Evolutionary conservation across 2,329 filamentous ascomycete species (phyloP), one percentile per base, ranked within the genome.

Genomic region (Calonectria honghensis): DNA sequence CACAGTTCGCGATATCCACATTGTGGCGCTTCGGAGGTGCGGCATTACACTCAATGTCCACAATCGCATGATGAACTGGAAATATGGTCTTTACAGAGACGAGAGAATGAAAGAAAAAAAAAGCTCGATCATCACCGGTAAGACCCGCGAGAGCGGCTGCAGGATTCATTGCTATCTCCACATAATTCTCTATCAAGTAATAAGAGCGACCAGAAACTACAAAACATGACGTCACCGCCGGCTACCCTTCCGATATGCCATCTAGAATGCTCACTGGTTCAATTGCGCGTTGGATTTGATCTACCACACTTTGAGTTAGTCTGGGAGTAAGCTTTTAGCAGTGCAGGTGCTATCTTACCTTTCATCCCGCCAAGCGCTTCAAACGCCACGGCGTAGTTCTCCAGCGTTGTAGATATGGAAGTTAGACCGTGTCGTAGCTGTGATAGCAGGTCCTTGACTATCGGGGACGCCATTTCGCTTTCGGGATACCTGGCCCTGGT

Each of bases 341-440:
- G 13, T n/a, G 18, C 4, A 39, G 14, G 16, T 9, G 29, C 7
- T 16, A 6, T 9, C 41, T 4, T 65, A 65, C 61, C 61, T 48
- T 20, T 45, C 61, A 65, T 65, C 10, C 61, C 61, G 3, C 61
- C 61, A 10, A 65, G 61, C 18, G 61, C 61, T 20, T 65, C 61
- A 27, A 65, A 65, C 9, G 61, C 61, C 3, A 65, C 31, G 9
- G 61, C 39, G 18, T 65, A 65, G 41, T 65, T 50, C 4, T 65
- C 61, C 1, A 65, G 20, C 14, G 61, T 65, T 4, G 39, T 13
- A 18, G 31, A 65, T n/a, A 65, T 65, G 11, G 61, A 65, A 18
- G 20, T 24, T 6, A 65, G 20, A n/a, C 61, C 61, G 14, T 29
- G 32, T 5, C 29, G 61, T 5, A 65, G 27, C 20, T 65, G 39